A percentile compares a stretch with the other conserved stretches of the same genome.
These are phyloP conservation scores for Tulasnella sp. DNA, from an alignment of 768 basidiomycete genomes.

Conservation along the genomic window DNA sequence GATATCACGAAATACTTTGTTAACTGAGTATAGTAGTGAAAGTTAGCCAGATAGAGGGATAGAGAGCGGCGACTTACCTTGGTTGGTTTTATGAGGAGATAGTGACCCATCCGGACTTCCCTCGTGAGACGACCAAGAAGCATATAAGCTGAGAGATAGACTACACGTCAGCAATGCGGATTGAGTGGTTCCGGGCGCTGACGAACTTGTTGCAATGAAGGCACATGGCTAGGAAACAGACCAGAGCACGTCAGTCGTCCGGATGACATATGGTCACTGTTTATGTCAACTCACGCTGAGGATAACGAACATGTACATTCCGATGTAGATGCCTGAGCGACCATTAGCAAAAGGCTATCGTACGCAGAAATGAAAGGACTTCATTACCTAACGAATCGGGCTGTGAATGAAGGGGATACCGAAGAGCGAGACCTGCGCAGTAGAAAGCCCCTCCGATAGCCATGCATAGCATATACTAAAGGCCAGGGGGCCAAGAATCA, in stretches of 20 bases:
- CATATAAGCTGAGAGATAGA: slow-evolving; percentile 18
- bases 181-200: not conserved
- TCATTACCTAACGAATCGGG: slow-evolving; percentile 36
- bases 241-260: too few species aligned
- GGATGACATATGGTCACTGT: too few species aligned
- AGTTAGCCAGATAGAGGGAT: slow-evolving; percentile 43
- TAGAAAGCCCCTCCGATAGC: slow-evolving; percentile 46
- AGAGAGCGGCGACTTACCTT: too few species aligned
- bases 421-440: slow-evolving; percentile 39
- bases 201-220: slow-evolving; percentile 41
- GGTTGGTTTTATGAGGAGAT: slow-evolving; percentile 49
- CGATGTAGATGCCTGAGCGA: slow-evolving; percentile 34
- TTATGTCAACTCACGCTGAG: slow-evolving; percentile 35
- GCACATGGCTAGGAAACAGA: slow-evolving; percentile 51
- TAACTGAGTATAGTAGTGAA: slow-evolving; percentile 40
- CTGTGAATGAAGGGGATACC: slow-evolving; percentile 43
- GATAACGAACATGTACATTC: slow-evolving; percentile 48
- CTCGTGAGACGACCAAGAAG: too few species aligned
- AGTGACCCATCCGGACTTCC: not conserved
- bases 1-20: slow-evolving; percentile 49
- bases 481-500: too few species aligned
- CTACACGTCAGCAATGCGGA: not conserved
- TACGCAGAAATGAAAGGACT: not conserved
- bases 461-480: slow-evolving; percentile 46
- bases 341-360: too few species aligned